Conservation (phyloP, 2,329 filamentous ascomycete species). For the Pestalotiopsis sp. region DNA sequence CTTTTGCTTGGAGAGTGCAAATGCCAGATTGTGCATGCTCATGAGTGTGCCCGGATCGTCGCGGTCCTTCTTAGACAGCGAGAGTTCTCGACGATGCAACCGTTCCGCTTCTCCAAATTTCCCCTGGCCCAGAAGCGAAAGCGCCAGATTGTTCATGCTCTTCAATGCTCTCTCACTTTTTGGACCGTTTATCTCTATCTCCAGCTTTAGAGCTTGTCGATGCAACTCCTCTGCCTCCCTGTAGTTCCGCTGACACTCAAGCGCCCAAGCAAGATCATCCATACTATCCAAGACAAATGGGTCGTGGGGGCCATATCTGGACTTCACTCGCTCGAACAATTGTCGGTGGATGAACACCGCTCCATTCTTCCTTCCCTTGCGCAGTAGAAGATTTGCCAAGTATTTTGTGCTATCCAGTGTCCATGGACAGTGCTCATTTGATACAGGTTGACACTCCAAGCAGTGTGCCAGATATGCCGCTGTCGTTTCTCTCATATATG, state of each 20-base stretch:
- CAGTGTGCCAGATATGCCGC: constrained; percentile 18
- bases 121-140: no score
- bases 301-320: not conserved
- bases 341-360: not conserved
- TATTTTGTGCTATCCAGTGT: constrained; percentile 12
- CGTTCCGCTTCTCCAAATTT: no score
- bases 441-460: constrained; percentile 22
- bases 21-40: no score
- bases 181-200: no score
- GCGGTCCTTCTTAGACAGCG: no score
- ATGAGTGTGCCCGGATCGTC: no score
- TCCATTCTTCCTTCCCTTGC: not conserved
- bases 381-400: no score
- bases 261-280: not conserved
- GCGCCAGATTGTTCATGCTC: no score
- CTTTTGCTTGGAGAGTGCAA: no score
- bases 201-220: not conserved
- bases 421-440: constrained; percentile 23
- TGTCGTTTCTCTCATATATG: constrained; percentile 22
- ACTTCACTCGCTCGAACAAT: not conserved
- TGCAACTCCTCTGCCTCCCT: not conserved
- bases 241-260: not conserved
- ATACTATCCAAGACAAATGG: not conserved
- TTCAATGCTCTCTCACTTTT: no score
- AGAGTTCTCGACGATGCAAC: no score